phyloP scores from a whole-genome alignment of 1,284 basidiomycete species.

The Fomitopsis pinicola region DNA sequence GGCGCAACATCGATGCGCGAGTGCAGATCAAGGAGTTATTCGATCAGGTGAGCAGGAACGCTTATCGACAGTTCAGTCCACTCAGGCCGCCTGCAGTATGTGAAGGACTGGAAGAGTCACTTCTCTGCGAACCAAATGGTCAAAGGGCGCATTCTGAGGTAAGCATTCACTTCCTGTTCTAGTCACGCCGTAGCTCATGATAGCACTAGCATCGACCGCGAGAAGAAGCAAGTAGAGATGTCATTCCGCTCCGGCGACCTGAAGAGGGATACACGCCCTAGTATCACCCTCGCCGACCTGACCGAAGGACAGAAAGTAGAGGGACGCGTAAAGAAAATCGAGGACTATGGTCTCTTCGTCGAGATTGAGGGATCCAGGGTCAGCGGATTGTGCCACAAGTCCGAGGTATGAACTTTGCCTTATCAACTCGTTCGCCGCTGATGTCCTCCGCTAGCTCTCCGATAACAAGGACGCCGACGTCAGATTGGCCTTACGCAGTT shows the following conservation, averaged over 20 bases:
- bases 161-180: constrained; percentile 8
- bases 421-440: neutral
- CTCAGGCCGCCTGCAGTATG: constrained; percentile 49
- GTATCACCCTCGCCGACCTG: constrained; percentile 54
- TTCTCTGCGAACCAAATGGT: constrained; percentile 86
- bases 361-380: constrained; percentile 81
- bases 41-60: constrained; percentile 60
- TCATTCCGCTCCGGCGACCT: constrained; percentile 68
- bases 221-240: constrained; percentile 82
- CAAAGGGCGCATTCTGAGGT: constrained; percentile 81
- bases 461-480: constrained; percentile 83
- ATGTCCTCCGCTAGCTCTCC: constrained; percentile 52
- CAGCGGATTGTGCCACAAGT: constrained; percentile 92
- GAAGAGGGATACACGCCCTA: constrained; percentile 37
- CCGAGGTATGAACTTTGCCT: constrained; percentile 53
- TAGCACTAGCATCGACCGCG: constrained; percentile 56
- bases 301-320: constrained; percentile 73
- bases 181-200: neutral
- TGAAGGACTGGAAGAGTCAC: constrained; percentile 91
- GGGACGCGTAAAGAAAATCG: constrained; percentile 72
- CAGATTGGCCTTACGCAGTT: constrained; percentile 72
- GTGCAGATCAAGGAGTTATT: constrained; percentile 94
- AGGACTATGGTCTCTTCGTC: constrained; percentile 91
- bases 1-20: constrained; percentile 80
- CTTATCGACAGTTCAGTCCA: neutral